Percentiles rank a stretch among this genome's conserved stretches.
These are phyloP conservation scores for Dillenia turbinata DNA, from an alignment of 164 flowering plant genomes.

Conservation along the genomic window DNA sequence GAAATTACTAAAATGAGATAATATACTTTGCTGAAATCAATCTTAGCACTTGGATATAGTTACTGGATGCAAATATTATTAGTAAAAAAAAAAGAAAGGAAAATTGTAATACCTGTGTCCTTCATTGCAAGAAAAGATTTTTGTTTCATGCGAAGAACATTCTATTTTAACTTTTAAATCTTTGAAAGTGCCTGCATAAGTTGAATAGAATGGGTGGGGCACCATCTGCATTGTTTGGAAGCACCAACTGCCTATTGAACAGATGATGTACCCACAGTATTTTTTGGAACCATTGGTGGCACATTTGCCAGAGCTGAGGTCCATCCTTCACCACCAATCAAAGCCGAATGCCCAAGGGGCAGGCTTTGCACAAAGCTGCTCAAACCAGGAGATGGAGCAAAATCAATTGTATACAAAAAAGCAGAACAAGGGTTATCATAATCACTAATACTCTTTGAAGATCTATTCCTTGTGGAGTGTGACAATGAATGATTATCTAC, in stretches of 20 bases:
- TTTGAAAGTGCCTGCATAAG: too few species aligned
- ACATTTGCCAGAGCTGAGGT: constrained; percentile 84
- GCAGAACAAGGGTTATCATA: constrained; percentile 39
- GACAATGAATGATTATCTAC: constrained; percentile 38
- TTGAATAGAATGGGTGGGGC: too few species aligned
- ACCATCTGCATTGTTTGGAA: too few species aligned
- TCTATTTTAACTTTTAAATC: too few species aligned
- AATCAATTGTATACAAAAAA: constrained; percentile 37
- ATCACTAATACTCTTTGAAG: constrained; percentile 37
- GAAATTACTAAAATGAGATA: too few species aligned
- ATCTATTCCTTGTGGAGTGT: constrained; percentile 38
- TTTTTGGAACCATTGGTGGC: constrained; percentile 50
- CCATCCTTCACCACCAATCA: constrained; percentile 78
- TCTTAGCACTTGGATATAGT: too few species aligned
- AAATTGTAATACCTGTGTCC: too few species aligned
- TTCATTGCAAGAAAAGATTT: too few species aligned
- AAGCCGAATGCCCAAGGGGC: constrained; percentile 50
- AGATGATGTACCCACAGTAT: constrained; percentile 24
- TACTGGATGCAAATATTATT: too few species aligned
- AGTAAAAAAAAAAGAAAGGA: too few species aligned
- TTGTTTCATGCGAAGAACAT: too few species aligned
- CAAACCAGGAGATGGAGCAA: constrained; percentile 70
- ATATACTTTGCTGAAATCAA: too few species aligned
- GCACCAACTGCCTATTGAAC: constrained; percentile 34
- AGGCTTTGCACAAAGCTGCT: constrained; percentile 49